These are phyloP conservation scores for Chenopodium formosanum DNA, from an alignment of 148 eudicot species.

Conservation along the genomic window DNA sequence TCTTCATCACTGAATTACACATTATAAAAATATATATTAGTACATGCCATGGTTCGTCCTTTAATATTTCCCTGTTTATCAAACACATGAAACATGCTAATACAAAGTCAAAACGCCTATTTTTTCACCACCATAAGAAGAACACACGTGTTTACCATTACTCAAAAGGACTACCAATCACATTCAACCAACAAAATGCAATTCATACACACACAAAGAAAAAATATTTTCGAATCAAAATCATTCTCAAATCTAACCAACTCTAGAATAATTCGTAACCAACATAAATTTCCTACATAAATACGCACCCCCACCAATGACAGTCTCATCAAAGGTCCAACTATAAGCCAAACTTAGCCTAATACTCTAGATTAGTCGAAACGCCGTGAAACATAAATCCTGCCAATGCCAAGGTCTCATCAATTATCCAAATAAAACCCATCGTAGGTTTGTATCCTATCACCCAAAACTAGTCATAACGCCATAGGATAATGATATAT, in stretches of 20 bases:
- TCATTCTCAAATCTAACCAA: background rate
- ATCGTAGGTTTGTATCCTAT: too few relatives aligned
- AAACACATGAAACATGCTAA: background rate
- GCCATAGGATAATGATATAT: too few relatives aligned
- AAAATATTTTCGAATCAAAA: background rate
- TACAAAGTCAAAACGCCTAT: background rate
- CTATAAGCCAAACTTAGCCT: background rate
- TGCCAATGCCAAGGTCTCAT: too few relatives aligned
- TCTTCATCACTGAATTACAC: background rate
- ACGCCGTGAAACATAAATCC: background rate
- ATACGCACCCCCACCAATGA: too few relatives aligned
- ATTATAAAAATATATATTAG: background rate
- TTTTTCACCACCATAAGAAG: slow-evolving; percentile 15
- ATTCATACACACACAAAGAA: background rate
- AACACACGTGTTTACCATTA: background rate
- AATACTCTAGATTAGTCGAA: background rate
- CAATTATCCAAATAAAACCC: too few relatives aligned
- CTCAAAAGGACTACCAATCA: background rate
- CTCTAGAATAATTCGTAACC: background rate
- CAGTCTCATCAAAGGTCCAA: too few relatives aligned
- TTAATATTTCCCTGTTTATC: background rate
- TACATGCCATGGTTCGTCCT: background rate
- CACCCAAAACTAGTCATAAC: too few relatives aligned
- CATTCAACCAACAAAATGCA: background rate
- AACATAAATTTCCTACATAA: background rate